phyloP scores from a whole-genome alignment of 2,329 filamentous ascomycete species.

The Penicillium brevicompactum region DNA sequence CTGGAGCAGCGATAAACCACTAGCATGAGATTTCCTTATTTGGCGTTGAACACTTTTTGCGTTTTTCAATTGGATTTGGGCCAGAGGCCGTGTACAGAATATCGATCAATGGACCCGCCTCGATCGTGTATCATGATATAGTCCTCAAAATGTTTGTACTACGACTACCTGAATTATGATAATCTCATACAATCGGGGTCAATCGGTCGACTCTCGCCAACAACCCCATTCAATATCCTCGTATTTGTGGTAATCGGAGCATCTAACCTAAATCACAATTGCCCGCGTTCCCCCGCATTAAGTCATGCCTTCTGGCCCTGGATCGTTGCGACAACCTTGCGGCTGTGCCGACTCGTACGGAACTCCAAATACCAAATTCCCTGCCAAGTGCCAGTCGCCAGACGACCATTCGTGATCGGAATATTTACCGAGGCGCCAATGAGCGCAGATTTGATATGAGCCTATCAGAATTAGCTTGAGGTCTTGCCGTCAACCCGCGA shows the following conservation, averaged over 20 bases:
- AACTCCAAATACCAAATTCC: slow-evolving; percentile 97
- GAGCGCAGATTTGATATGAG: slow-evolving; percentile 89
- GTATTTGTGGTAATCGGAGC: not conserved
- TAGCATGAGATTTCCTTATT: slow-evolving; percentile 33
- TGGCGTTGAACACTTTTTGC: slow-evolving; percentile 38
- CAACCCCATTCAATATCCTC: not conserved
- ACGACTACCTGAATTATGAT: slow-evolving; percentile 6
- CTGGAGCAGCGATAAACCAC: slow-evolving; percentile 61
- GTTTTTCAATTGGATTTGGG: slow-evolving; percentile 31
- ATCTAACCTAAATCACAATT: slow-evolving; percentile 17
- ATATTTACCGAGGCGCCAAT: slow-evolving; percentile 88
- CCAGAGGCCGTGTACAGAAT: slow-evolving; percentile 39
- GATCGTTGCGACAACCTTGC: slow-evolving; percentile 88
- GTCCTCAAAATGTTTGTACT: slow-evolving; percentile 10
- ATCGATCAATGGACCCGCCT: slow-evolving; percentile 34
- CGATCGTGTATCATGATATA: slow-evolving; percentile 12
- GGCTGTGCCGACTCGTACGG: slow-evolving; percentile 70
- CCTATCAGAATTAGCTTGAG: slow-evolving; percentile 50
- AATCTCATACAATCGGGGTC: slow-evolving; percentile 3
- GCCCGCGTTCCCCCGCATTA: slow-evolving; percentile 7
- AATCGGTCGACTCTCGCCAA: slow-evolving; percentile 1
- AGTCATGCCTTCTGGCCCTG: slow-evolving; percentile 72
- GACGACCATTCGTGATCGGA: slow-evolving; percentile 81
- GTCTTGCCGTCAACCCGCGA: no score
- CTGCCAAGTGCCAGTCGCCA: slow-evolving; percentile 66